A percentile compares a stretch with the other conserved stretches of the same genome.
phyloP scores from a whole-genome alignment of 2,329 filamentous ascomycete genomes.

The Alternaria viburni region DNA sequence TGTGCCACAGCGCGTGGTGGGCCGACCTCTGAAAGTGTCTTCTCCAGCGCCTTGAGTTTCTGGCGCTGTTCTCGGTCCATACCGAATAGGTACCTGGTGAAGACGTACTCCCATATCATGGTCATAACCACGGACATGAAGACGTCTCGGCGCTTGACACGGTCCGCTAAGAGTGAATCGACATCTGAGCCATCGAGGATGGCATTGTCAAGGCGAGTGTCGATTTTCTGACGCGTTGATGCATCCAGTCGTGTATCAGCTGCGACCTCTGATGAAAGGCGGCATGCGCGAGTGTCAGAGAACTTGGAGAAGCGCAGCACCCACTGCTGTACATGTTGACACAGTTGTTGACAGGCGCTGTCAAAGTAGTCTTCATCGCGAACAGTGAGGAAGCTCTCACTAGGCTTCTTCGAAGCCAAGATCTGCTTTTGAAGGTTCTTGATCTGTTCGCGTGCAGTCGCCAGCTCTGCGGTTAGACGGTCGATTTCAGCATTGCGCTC shows the following conservation, averaged over 20 bases:
- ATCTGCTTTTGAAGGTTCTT: constrained; percentile 66
- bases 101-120: constrained; percentile 99
- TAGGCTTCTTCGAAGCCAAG: constrained; percentile 59
- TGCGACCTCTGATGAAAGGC: constrained; percentile 80
- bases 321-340: constrained; percentile 96
- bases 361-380: constrained; percentile 96
- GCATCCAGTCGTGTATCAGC: constrained; percentile 57
- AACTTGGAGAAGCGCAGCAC: constrained; percentile 97
- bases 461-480: constrained; percentile 77
- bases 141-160: constrained; percentile 85
- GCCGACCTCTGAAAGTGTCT: constrained; percentile 83
- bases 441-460: constrained; percentile 69
- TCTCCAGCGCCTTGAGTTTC: constrained; percentile 95
- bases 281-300: constrained; percentile 88
- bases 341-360: constrained; percentile 89
- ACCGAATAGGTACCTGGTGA: constrained; percentile 96
- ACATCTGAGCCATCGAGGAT: constrained; percentile 94
- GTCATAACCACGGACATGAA: constrained; percentile 99
- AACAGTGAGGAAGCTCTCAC: constrained; percentile 77
- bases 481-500: constrained; percentile 86
- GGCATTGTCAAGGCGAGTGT: constrained; percentile 91
- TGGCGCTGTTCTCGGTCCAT: constrained; percentile 98
- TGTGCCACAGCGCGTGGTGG: constrained; percentile 88
- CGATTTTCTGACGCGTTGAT: constrained; percentile 73
- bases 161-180: constrained; percentile 84